These are phyloP conservation scores for Gamsiella multidivaricata DNA, from an alignment of 192 early-diverging fungal species.

Conservation along the genomic window DNA sequence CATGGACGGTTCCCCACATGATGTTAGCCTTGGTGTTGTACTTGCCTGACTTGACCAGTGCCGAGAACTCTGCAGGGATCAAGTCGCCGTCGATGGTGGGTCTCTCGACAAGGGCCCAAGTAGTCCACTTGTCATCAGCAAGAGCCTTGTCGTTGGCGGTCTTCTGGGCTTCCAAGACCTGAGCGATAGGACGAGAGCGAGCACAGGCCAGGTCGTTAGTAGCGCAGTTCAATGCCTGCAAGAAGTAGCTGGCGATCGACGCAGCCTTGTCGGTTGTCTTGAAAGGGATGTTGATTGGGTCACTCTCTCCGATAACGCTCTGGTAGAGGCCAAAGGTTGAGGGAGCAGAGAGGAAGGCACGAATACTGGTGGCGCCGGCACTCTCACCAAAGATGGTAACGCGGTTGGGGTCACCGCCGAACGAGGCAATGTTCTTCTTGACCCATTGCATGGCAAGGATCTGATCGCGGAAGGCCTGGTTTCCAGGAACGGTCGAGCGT, in stretches of 20 bases:
- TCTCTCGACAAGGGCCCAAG: constrained; percentile 23
- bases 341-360: constrained; percentile 53
- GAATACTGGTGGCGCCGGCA: constrained; percentile 50
- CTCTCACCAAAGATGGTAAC: constrained; percentile 54
- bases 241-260: constrained; percentile 21
- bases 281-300: constrained; percentile 52
- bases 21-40: constrained; percentile 48
- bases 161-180: constrained; percentile 19
- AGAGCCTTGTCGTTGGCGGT: constrained; percentile 21
- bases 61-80: constrained; percentile 35
- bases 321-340: constrained; percentile 55
- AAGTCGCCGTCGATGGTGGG: constrained; percentile 50
- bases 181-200: constrained; percentile 2
- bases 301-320: constrained; percentile 56
- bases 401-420: constrained; percentile 66
- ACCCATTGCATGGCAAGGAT: constrained; percentile 65
- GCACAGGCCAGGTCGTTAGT: constrained; percentile 23
- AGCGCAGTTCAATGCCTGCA: constrained; percentile 20
- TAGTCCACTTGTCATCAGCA: constrained; percentile 32
- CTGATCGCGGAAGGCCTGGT: constrained; percentile 62
- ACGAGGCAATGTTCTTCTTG: constrained; percentile 60
- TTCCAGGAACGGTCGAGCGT: constrained; percentile 17
- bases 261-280: constrained; percentile 10
- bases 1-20: constrained; percentile 33
- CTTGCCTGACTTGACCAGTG: constrained; percentile 27